Conservation (phyloP, 768 basidiomycete genomes). For the Trametes sanguinea region DNA sequence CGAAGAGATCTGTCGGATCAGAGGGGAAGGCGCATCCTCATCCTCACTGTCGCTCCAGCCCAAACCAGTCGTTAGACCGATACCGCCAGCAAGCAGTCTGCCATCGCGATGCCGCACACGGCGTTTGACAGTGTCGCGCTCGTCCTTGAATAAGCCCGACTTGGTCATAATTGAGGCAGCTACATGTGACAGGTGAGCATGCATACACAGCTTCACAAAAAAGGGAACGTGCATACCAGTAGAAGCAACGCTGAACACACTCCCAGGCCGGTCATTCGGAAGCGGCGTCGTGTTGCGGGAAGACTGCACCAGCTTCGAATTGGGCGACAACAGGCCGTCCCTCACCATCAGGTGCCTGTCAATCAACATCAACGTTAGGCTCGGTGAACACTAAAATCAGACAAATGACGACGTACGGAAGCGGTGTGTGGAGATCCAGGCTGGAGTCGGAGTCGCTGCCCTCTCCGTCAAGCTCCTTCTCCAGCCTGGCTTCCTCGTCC, state of each 20-base stretch:
- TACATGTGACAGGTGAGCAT: not conserved
- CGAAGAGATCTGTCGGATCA: constrained; percentile 39
- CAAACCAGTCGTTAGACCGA: constrained; percentile 44
- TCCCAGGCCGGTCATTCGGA: constrained; percentile 27
- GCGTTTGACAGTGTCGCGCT: constrained; percentile 38
- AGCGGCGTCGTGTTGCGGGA: constrained; percentile 22
- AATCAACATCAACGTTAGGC: not conserved
- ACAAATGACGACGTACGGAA: constrained; percentile 31
- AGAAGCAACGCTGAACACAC: constrained; percentile 31
- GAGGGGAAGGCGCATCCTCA: constrained; percentile 42
- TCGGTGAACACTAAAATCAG: not conserved
- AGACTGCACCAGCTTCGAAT: constrained; percentile 40
- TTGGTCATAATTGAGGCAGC: constrained; percentile 35
- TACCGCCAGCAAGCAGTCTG: constrained; percentile 38
- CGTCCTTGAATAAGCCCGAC: constrained; percentile 39
- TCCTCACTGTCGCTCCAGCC: constrained; percentile 49
- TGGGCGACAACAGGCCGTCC: constrained; percentile 41
- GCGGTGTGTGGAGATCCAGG: constrained; percentile 41
- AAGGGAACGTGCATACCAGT: constrained; percentile 24
- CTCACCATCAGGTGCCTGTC: constrained; percentile 42
- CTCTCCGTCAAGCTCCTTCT: constrained; percentile 32
- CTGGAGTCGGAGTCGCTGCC: constrained; percentile 38
- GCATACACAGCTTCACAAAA: not conserved
- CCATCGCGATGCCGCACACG: constrained; percentile 42
- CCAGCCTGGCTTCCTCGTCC: constrained; percentile 31